Base-by-base conservation (phyloP, 495 filamentous ascomycete species). In the Penicillium crystallinum region DNA sequence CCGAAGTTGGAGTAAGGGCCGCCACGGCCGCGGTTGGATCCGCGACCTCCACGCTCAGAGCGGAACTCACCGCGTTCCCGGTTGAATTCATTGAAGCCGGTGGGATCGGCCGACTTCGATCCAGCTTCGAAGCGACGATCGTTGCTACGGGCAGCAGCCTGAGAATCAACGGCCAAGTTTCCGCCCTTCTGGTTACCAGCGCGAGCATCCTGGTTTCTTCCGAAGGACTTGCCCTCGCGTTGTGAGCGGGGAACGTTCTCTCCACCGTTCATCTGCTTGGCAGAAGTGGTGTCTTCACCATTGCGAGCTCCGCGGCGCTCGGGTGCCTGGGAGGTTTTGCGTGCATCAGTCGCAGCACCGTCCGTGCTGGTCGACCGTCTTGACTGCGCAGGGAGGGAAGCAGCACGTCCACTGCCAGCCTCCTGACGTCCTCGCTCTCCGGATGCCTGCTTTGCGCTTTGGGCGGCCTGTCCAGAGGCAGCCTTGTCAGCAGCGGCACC, bases 11-110 rank as follows among this genome's bases (percentile, higher is more conserved):
- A 54, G 64, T 74, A 66, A 23, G 52, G 69, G 27, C 67, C 65
- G 27, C 80, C 78, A 45, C 81, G 68, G 39, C 78, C 78, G 45
- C 81, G 78, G 60, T 76, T 79, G 27, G 74, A 71, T 49, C 78
- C 76, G 44, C 81, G 77, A 44, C 77, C 75, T 53, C 79, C 57
- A 36, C 67, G 75, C 25, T 81, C 78, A 39, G 71, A 53, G 42
- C 79, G 76, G 42, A 70, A 66, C 37, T 81, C 78, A 31, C 61
- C 64, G 37, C 78, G 67, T 49, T 82, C 79, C 23, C 66, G 68
- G 61, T 61, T 53, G 54, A 71, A 68, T 1, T 76, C 72, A 23
- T 62, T 64, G 56, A 67, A 60, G 8, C 71, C 69, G 48, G 61
- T 51, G 10, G 68, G 49, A 17, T 77, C 74, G 11, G 65, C 65